These are phyloP conservation scores for Cardamine chenopodiifolia DNA, from an alignment of 345 rosid species.

Conservation along the genomic window DNA sequence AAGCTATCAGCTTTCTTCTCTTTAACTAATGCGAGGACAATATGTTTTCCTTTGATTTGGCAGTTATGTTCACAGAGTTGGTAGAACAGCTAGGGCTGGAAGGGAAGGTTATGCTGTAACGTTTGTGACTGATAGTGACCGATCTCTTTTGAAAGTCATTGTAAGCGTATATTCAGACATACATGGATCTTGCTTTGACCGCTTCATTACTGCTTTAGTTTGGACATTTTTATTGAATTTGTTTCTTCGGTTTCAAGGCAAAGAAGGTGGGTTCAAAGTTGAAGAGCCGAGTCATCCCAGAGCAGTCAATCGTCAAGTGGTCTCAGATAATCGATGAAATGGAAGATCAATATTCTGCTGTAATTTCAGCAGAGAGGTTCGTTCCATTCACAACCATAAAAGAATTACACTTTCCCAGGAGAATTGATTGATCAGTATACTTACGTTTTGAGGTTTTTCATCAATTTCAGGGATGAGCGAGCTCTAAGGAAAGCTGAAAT, in stretches of 20 bases:
- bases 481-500: constrained; percentile 93
- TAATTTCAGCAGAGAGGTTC: constrained; percentile 87
- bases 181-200: constrained; percentile 13
- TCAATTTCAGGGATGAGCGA: constrained; percentile 74
- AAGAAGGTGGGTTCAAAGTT: constrained; percentile 90
- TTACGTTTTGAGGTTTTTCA: constrained; percentile 32
- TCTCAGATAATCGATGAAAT: constrained; percentile 78
- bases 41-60: constrained; percentile 18
- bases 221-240: constrained; percentile 7
- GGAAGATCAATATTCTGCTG: constrained; percentile 75
- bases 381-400: constrained; percentile 41
- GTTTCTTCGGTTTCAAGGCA: constrained; percentile 49
- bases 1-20: constrained; percentile 11
- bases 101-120: constrained; percentile 98
- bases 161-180: constrained; percentile 50
- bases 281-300: constrained; percentile 79
- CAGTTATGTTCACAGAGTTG: constrained; percentile 97
- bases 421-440: constrained; percentile 10
- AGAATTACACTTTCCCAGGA: background rate
- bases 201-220: constrained; percentile 2
- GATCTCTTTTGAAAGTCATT: constrained; percentile 88
- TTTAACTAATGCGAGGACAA: constrained; percentile 1
- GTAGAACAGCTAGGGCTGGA: constrained; percentile 99
- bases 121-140: constrained; percentile 85
- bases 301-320: constrained; percentile 90